These are phyloP conservation scores for Fusarium miscanthi DNA, from an alignment of 2,329 filamentous ascomycete species.

Conservation along the genomic window DNA sequence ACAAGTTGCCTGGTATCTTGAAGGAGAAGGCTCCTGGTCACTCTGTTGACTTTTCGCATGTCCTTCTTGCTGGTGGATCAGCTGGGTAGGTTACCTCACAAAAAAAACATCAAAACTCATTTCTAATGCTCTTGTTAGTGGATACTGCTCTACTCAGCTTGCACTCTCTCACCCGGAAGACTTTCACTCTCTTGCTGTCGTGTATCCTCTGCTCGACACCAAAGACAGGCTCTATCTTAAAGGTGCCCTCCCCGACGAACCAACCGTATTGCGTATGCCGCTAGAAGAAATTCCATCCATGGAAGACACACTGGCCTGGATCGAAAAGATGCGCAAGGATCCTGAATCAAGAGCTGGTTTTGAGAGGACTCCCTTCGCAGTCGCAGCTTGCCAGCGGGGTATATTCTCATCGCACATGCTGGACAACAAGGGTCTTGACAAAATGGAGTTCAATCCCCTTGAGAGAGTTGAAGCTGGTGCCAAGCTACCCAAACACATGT, in stretches of 20 bases:
- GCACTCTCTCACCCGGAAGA: conserved; percentile 40
- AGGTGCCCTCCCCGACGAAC: conserved; percentile 17
- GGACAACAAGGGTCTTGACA: conserved; percentile 20
- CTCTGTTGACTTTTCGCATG: conserved; percentile 21
- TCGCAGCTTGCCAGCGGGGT: conserved; percentile 18
- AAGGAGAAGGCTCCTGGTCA: conserved; percentile 12
- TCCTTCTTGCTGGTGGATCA: conserved; percentile 32
- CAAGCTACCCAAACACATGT: conserved; percentile 31
- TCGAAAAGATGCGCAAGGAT: conserved; percentile 12
- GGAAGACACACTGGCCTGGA: conserved; percentile 30
- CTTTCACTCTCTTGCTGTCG: conserved; percentile 22
- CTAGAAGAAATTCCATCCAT: conserved; percentile 20
- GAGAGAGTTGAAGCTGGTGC: conserved; percentile 26
- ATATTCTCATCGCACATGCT: conserved; percentile 29
- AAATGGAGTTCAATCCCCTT: conserved; percentile 19
- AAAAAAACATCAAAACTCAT: fast-evolving
- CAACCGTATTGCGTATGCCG: conserved; percentile 16
- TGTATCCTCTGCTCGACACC: conserved; percentile 39
- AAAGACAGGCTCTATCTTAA: conserved; percentile 28
- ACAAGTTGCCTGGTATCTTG: neutral
- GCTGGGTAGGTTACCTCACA: conserved; percentile 23
- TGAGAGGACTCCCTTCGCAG: conserved; percentile 15
- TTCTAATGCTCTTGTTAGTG: conserved; percentile 1
- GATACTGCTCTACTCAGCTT: conserved; percentile 37
- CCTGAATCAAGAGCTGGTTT: conserved; percentile 20